Evolutionary conservation across 768 basidiomycete genomes (phyloP).

Genomic region (Naganishia antarctica): DNA sequence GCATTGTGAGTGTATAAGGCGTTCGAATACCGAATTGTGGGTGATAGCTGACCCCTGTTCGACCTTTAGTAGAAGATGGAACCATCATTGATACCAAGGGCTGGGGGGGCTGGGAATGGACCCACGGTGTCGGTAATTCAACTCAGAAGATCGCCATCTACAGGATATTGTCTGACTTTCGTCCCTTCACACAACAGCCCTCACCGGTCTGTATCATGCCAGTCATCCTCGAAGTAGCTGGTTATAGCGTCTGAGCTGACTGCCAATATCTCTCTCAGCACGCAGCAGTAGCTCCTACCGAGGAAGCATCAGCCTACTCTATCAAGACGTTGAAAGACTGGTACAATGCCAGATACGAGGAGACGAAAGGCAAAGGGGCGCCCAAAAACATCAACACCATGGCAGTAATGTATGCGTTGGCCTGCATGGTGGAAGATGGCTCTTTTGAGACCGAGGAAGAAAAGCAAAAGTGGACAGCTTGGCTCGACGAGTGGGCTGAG

Average conservation of each 20-base stretch:
- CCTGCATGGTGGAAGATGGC: slow-evolving; percentile 35
- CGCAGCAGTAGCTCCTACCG: slow-evolving; percentile 3
- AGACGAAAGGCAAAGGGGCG: slow-evolving; percentile 51
- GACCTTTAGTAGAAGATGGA: slow-evolving; percentile 53
- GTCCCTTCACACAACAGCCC: too few species aligned
- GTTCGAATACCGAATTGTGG: neutral
- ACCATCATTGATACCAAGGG: slow-evolving; percentile 59
- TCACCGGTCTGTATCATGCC: slow-evolving; percentile 42
- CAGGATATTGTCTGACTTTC: too few species aligned
- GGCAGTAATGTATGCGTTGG: slow-evolving; percentile 52
- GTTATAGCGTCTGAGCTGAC: too few species aligned
- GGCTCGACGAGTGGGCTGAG: slow-evolving; percentile 53
- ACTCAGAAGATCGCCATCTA: slow-evolving; percentile 42
- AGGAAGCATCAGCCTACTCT: slow-evolving; percentile 31
- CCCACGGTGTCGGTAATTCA: slow-evolving; percentile 49
- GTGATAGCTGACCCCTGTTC: too few species aligned
- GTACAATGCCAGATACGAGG: slow-evolving; percentile 55
- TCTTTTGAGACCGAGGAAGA: slow-evolving; percentile 24
- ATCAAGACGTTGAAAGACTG: slow-evolving; percentile 54
- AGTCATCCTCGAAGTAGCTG: too few species aligned
- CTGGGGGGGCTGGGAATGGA: slow-evolving; percentile 59
- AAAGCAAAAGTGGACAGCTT: slow-evolving; percentile 34
- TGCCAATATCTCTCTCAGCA: slow-evolving; percentile 21
- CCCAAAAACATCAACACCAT: slow-evolving; percentile 62
- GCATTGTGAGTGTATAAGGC: slow-evolving; percentile 38